Evolutionary conservation across 192 early-diverging fungal genomes (phyloP).

Genomic region (Coemansia sp.): DNA sequence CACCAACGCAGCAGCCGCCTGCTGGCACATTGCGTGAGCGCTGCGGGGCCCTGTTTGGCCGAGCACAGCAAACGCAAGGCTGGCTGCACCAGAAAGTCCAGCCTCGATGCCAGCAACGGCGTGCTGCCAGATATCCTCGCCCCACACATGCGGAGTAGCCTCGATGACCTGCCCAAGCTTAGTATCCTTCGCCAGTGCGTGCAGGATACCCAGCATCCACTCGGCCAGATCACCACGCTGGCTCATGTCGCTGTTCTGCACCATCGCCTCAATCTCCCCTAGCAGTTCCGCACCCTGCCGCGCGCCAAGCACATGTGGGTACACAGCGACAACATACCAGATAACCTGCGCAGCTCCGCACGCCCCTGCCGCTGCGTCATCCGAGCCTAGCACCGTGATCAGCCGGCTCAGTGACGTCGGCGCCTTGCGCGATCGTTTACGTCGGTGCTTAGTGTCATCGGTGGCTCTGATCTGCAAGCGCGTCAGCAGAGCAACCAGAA

Average conservation of each 20-base stretch:
- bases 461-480: not conserved
- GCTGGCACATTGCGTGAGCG: slow-evolving; percentile 26
- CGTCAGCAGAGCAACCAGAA: slow-evolving; percentile 20
- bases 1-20: slow-evolving; percentile 35
- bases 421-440: slow-evolving; percentile 24
- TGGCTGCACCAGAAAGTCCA: slow-evolving; percentile 34
- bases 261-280: slow-evolving; percentile 13
- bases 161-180: not conserved
- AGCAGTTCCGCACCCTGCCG: slow-evolving; percentile 22
- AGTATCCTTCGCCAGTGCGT: slow-evolving; percentile 4
- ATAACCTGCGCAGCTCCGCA: slow-evolving; percentile 45
- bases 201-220: slow-evolving; percentile 41
- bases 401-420: slow-evolving; percentile 39
- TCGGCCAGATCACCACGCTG: slow-evolving; percentile 28
- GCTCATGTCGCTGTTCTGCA: slow-evolving; percentile 31
- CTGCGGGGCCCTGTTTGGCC: not conserved
- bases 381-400: slow-evolving; percentile 20
- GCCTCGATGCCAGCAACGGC: slow-evolving; percentile 34
- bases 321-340: slow-evolving; percentile 38
- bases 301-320: slow-evolving; percentile 16
- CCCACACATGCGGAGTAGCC: not conserved
- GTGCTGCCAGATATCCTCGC: slow-evolving; percentile 35
- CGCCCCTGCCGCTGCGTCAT: slow-evolving; percentile 18
- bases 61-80: slow-evolving; percentile 27
- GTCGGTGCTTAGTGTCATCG: slow-evolving; percentile 10